A percentile compares a stretch with the other conserved stretches of the same genome.
Conservation (phyloP, 2,329 filamentous ascomycete species). For the Talaromyces sp. region DNA sequence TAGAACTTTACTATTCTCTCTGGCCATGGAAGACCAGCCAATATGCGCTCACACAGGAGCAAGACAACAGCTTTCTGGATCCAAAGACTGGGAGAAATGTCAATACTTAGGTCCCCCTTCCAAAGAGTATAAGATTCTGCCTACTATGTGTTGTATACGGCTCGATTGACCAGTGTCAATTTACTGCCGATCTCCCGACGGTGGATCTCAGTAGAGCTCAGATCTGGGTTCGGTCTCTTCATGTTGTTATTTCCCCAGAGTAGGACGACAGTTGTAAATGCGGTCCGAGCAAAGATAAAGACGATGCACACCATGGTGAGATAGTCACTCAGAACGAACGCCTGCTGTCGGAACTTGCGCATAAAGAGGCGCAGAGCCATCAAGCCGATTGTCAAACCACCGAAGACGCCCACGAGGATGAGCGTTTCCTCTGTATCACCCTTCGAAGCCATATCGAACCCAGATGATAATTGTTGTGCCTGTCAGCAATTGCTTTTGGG, state of each 20-base stretch:
- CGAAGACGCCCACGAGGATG: slow-evolving; percentile 10
- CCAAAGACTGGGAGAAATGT: slow-evolving; percentile 16
- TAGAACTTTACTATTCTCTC: slow-evolving; percentile 21
- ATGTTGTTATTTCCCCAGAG: slow-evolving; percentile 13
- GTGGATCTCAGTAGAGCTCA: neutral
- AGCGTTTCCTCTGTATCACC: neutral
- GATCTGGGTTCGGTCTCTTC: neutral
- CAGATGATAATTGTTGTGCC: too few species aligned
- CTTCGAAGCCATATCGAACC: neutral
- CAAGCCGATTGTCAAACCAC: slow-evolving; percentile 1
- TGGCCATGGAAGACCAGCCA: slow-evolving; percentile 19
- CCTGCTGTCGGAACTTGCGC: slow-evolving; percentile 6
- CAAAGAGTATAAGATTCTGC: neutral
- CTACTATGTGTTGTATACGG: slow-evolving; percentile 21
- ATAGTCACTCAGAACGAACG: slow-evolving; percentile 9
- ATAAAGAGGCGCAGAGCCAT: slow-evolving; percentile 11
- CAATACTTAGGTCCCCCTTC: too few species aligned
- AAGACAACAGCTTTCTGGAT: slow-evolving; percentile 22
- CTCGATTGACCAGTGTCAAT: slow-evolving; percentile 19
- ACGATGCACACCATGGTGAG: slow-evolving; percentile 12
- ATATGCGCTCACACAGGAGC: slow-evolving; percentile 22
- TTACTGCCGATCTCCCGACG: slow-evolving; percentile 20
- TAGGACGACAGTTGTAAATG: slow-evolving; percentile 2
- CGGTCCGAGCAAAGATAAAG: neutral
- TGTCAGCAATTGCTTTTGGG: neutral